phyloP scores from a whole-genome alignment of 2,329 filamentous ascomycete genomes.

The Ascochyta pisi region DNA sequence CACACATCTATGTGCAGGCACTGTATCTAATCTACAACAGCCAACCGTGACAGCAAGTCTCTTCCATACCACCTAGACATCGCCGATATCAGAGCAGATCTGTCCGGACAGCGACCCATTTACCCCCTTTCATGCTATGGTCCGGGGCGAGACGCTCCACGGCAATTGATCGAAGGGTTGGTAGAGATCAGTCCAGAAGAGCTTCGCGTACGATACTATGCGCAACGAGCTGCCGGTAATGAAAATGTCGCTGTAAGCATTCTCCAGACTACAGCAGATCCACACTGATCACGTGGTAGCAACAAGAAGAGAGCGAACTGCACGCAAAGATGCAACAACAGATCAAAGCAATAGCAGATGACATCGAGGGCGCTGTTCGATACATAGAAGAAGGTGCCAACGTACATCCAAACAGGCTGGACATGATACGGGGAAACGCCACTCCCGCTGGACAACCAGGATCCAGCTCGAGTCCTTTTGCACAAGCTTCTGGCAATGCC shows the following conservation, averaged over 20 bases:
- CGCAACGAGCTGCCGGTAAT: slow-evolving; percentile 68
- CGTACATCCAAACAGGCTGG: slow-evolving; percentile 43
- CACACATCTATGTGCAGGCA: neutral
- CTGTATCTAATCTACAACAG: slow-evolving; percentile 12
- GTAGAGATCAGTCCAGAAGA: slow-evolving; percentile 91
- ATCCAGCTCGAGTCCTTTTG: slow-evolving; percentile 34
- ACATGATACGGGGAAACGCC: slow-evolving; percentile 36
- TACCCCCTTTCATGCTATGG: slow-evolving; percentile 91
- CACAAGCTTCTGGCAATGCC: slow-evolving; percentile 29
- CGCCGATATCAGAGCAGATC: slow-evolving; percentile 58
- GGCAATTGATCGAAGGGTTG: slow-evolving; percentile 82
- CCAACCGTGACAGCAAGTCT: slow-evolving; percentile 27
- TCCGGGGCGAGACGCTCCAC: slow-evolving; percentile 76
- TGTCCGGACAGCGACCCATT: slow-evolving; percentile 73
- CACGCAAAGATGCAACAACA: slow-evolving; percentile 71
- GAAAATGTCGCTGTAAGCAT: slow-evolving; percentile 58
- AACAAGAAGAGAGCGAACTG: slow-evolving; percentile 66
- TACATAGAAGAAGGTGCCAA: slow-evolving; percentile 48
- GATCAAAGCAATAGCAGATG: slow-evolving; percentile 72
- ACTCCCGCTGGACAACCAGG: slow-evolving; percentile 12
- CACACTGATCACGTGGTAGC: slow-evolving; percentile 52
- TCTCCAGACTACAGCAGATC: neutral
- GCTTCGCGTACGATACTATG: slow-evolving; percentile 75
- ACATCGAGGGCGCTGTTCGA: slow-evolving; percentile 69
- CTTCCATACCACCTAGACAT: slow-evolving; percentile 37